Evolutionary conservation across 257 asterid genomes (phyloP).

Genomic region (Gardenia jasminoides): DNA sequence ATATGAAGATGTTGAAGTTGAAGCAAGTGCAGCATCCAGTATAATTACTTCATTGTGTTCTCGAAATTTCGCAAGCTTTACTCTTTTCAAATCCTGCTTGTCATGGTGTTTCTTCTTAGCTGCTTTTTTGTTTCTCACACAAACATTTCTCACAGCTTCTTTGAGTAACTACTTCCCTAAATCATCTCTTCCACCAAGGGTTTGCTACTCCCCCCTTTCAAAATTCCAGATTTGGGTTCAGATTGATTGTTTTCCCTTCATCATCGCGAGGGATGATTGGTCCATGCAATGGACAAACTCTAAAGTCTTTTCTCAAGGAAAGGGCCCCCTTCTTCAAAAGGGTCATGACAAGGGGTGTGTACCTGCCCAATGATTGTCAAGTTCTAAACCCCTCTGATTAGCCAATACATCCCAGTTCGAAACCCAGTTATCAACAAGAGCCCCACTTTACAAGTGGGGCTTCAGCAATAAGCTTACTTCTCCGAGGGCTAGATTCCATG

Average conservation of each 20-base stretch:
- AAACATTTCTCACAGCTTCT: slow-evolving; percentile 69
- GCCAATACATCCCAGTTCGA: slow-evolving; percentile 59
- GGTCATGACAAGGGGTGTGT: slow-evolving; percentile 70
- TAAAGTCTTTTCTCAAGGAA: slow-evolving; percentile 75
- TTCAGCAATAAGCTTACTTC: slow-evolving; percentile 59
- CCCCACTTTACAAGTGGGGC: slow-evolving; percentile 87
- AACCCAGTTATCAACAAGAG: slow-evolving; percentile 60
- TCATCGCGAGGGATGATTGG: slow-evolving; percentile 63
- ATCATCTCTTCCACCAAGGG: slow-evolving; percentile 33
- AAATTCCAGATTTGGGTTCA: too few species aligned
- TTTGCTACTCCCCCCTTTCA: slow-evolving; percentile 22
- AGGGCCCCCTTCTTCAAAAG: slow-evolving; percentile 75
- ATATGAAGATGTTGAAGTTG: slow-evolving; percentile 62
- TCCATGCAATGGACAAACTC: slow-evolving; percentile 88
- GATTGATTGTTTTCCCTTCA: slow-evolving; percentile 62
- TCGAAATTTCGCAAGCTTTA: slow-evolving; percentile 71
- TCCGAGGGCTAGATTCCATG: slow-evolving; percentile 45
- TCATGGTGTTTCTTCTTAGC: slow-evolving; percentile 47
- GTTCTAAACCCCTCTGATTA: slow-evolving; percentile 89
- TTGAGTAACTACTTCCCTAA: slow-evolving; percentile 45
- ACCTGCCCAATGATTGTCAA: slow-evolving; percentile 66
- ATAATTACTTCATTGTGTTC: slow-evolving; percentile 75
- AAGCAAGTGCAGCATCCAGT: slow-evolving; percentile 75
- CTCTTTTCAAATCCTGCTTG: slow-evolving; percentile 56
- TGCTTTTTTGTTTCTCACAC: slow-evolving; percentile 61